Percentiles rank a stretch among this genome's conserved stretches.
Evolutionary conservation across 495 filamentous ascomycete genomes (phyloP).

Genomic region (Glutinoglossum americanum): DNA sequence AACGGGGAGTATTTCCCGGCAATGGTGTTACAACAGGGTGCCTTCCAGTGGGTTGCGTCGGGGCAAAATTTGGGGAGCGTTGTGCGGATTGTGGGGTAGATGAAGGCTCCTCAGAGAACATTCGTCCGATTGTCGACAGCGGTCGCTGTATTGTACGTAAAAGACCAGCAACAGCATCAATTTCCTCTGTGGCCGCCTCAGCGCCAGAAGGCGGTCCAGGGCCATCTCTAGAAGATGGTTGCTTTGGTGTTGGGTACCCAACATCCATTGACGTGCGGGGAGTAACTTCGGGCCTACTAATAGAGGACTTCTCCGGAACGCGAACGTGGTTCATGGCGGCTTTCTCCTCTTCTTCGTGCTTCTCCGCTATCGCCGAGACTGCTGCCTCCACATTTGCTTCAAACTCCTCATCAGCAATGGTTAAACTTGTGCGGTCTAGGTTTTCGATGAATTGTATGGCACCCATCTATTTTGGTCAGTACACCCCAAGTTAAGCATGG

Average conservation of each 20-base stretch:
- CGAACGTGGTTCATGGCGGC: slow-evolving; percentile 14
- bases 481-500: slow-evolving; percentile 4
- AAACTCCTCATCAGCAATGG: slow-evolving; percentile 86
- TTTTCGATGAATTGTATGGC: slow-evolving; percentile 94
- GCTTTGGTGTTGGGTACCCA: slow-evolving; percentile 27
- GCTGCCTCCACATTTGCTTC: slow-evolving; percentile 87
- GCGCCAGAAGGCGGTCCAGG: slow-evolving; percentile 24
- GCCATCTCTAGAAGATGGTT: slow-evolving; percentile 18
- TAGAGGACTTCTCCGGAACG: slow-evolving; percentile 38
- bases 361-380: slow-evolving; percentile 88
- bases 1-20: not conserved
- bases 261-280: slow-evolving; percentile 33
- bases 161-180: slow-evolving; percentile 66
- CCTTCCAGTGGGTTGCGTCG: not conserved
- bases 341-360: slow-evolving; percentile 33
- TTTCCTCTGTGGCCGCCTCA: slow-evolving; percentile 18
- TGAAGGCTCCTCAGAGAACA: slow-evolving; percentile 64
- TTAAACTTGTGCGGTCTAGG: slow-evolving; percentile 79
- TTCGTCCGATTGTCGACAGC: slow-evolving; percentile 83
- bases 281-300: slow-evolving; percentile 30
- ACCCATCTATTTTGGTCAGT: slow-evolving; percentile 40
- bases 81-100: not conserved
- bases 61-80: not conserved
- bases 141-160: slow-evolving; percentile 82
- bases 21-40: not conserved